These are phyloP conservation scores for Allium sativum DNA, from an alignment of 106 monocot genomes.

Conservation along the genomic window DNA sequence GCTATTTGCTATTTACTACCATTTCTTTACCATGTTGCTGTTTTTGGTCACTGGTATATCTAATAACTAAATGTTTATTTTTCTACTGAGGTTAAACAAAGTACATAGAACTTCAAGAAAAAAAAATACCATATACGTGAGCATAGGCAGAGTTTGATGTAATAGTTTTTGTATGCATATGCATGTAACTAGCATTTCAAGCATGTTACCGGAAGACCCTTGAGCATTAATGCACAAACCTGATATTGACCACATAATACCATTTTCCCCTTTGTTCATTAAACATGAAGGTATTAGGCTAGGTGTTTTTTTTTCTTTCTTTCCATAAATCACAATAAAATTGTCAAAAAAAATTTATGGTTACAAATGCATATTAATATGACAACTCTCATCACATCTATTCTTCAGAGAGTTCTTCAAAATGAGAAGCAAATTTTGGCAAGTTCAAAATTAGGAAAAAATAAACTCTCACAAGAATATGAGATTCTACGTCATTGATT, in stretches of 20 bases:
- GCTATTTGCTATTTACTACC: too few species aligned
- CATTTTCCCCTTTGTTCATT: background rate
- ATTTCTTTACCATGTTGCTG: background rate
- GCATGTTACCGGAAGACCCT: too few species aligned
- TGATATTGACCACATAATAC: too few species aligned
- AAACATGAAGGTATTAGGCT: background rate
- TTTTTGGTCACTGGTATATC: too few species aligned
- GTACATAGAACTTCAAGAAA: too few species aligned
- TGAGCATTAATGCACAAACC: too few species aligned
- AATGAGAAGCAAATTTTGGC: constrained; percentile 48
- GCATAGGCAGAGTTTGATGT: too few species aligned
- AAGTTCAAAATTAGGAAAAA: constrained; percentile 25
- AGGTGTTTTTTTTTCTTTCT: background rate
- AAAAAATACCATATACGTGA: too few species aligned
- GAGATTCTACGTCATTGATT: constrained; percentile 52
- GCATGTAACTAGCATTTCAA: too few species aligned
- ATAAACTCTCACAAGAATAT: constrained; percentile 55
- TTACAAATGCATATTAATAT: background rate
- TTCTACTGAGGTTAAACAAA: too few species aligned
- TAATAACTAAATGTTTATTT: too few species aligned
- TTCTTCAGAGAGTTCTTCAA: constrained; percentile 34
- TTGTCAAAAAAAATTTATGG: background rate
- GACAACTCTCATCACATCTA: background rate
- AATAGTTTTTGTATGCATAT: too few species aligned
- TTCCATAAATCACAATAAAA: background rate